A percentile compares a stretch with the other conserved stretches of the same genome.
Evolutionary conservation across 345 rosid species (phyloP).

Genomic region (Populus nigra): DNA sequence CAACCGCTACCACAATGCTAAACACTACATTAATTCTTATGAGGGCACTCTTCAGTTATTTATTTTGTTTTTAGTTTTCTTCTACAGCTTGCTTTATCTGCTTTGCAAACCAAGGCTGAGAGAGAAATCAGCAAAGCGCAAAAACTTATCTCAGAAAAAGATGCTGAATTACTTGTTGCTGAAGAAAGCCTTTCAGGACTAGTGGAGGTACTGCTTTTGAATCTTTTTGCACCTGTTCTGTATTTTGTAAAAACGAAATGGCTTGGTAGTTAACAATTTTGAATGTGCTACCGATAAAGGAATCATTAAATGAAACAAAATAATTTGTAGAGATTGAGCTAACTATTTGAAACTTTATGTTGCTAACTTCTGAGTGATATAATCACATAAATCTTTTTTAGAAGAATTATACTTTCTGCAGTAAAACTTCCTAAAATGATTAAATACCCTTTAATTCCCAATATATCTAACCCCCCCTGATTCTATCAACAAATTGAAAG

Average conservation of each 20-base stretch:
- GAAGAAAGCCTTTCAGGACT: constrained; percentile 81
- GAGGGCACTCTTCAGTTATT: not conserved
- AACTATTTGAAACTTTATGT: not conserved
- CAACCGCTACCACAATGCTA: too few relatives aligned
- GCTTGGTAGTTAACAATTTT: not conserved
- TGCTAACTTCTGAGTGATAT: not conserved
- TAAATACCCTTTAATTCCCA: not conserved
- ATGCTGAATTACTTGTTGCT: constrained; percentile 67
- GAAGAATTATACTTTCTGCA: not conserved
- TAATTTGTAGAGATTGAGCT: not conserved
- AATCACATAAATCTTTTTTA: not conserved
- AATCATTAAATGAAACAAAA: not conserved
- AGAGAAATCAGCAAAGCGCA: constrained; percentile 70
- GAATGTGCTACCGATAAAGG: not conserved
- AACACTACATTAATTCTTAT: not conserved
- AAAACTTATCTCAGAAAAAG: constrained; percentile 62
- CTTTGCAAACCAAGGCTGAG: constrained; percentile 71
- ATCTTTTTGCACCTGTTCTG: too few relatives aligned
- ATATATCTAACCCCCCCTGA: not conserved
- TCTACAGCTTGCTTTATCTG: constrained; percentile 54
- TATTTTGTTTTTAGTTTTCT: not conserved
- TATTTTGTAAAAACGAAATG: too few relatives aligned
- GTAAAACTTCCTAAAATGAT: not conserved
- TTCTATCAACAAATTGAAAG: not conserved
- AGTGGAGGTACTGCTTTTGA: constrained; percentile 52